Evolutionary conservation across 495 filamentous ascomycete genomes (phyloP), one percentile per base, ranked within the genome.

Genomic region (Penicillium tannophilum): DNA sequence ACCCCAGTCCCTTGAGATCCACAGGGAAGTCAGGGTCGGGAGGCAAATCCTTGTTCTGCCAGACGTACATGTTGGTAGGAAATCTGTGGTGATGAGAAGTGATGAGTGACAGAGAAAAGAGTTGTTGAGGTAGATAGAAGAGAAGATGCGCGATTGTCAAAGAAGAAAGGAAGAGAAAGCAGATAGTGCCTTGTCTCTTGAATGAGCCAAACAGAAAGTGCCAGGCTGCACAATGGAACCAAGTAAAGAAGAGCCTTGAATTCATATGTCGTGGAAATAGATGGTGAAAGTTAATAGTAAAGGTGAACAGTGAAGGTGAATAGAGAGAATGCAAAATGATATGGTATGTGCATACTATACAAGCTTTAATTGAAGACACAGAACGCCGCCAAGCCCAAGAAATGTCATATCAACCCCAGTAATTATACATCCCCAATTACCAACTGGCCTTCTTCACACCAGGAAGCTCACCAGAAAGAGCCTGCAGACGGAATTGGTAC

Each of bases 371-470:
- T 52, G 59, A 69, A 67, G 55, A 58, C 55, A 71, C 58, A 58
- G 60, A 76, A 74, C 70, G 69, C 72, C 71, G 52, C 64, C 58
- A 28, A 58, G 68, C 57, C 67, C 33, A 53, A 65, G 54, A 53
- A 20, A n/a, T 60, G 55, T 62, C 55, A 19, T 41, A 24, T 19
- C 19, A 41, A 41, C 28, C 30, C 16, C n/a, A 48, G 33, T 36
- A 41, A 17, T 41, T 6, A 23, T 4, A 51, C 47, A 45, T 46
- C 26, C 23, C 23, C 44, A 36, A 55, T 66, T 75, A 98, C 94
- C 94, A 98, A 71, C 88, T 92, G 9, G 95, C 94, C 81, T 97
- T 98, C 80, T 86, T 90, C 44, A 98, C 94, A 53, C 94, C 94
- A 0, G 94, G 94, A 36, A 98, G 70, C 55, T 92, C 86, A 55